Percentiles rank a stretch among this genome's conserved stretches.
Conservation (phyloP, 768 basidiomycete species). For the Lactarius hengduanensis region DNA sequence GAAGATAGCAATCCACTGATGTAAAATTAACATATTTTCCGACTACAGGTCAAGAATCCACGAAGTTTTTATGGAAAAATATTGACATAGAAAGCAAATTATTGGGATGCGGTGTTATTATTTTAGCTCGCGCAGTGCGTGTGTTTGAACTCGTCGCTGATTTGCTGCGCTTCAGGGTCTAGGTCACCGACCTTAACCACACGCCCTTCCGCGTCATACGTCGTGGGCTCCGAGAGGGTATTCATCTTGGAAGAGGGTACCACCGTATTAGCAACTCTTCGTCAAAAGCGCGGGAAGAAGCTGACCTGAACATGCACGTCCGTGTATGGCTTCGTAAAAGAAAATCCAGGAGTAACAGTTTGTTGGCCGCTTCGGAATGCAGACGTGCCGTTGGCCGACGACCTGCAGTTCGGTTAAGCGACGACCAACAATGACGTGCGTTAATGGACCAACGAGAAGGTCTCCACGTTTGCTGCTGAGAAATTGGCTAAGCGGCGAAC, state of each 20-base stretch:
- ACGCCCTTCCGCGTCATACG: slow-evolving; percentile 60
- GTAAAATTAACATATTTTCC: background rate
- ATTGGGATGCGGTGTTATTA: background rate
- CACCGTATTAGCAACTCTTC: background rate
- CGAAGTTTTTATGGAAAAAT: background rate
- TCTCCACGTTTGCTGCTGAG: slow-evolving; percentile 32
- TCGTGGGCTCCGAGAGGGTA: slow-evolving; percentile 37
- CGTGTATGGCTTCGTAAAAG: slow-evolving; percentile 28
- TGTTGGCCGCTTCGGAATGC: slow-evolving; percentile 27
- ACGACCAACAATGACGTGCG: slow-evolving; percentile 22
- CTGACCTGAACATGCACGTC: slow-evolving; percentile 39
- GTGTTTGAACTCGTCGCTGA: slow-evolving; percentile 62
- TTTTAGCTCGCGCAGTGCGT: slow-evolving; percentile 34
- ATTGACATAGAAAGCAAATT: slow-evolving; percentile 6
- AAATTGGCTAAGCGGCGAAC: slow-evolving; percentile 61
- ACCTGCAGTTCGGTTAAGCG: slow-evolving; percentile 26
- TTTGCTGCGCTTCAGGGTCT: slow-evolving; percentile 60
- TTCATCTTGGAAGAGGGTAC: slow-evolving; percentile 12
- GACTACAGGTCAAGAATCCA: slow-evolving; percentile 7
- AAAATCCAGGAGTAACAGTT: slow-evolving; percentile 17
- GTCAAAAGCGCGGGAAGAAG: background rate
- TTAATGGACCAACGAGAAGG: slow-evolving; percentile 31
- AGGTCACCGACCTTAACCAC: slow-evolving; percentile 43
- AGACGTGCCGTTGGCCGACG: slow-evolving; percentile 27
- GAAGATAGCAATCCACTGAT: slow-evolving; percentile 5